Base-by-base conservation (phyloP, 2,329 filamentous ascomycete genomes). In the Aspergillus sp. region DNA sequence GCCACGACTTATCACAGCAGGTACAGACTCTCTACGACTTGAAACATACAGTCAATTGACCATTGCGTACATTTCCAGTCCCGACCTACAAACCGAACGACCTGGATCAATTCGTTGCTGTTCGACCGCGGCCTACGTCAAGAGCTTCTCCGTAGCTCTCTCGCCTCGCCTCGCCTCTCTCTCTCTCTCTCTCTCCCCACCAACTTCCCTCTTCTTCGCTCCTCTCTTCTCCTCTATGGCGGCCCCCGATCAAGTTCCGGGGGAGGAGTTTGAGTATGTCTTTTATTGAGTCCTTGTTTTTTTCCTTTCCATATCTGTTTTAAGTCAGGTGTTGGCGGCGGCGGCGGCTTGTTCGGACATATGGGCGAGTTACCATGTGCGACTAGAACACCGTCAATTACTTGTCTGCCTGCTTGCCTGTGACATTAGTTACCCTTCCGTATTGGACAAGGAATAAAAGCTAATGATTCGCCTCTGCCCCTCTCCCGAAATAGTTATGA, bases 401-500 rank as follows among this genome's bases (percentile, higher is more conserved):
- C 2, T 32, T 32, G 30, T 32, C 5, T 32, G 30, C 30, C 8
- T 32, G 30, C 19, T 19, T 19, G 19, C 19, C 19, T 19, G 19
- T 19, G 19, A 19, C 19, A 19, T 19, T 19, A 19, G 19, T 19
- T 19, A 19, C 19, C 19, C 19, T 19, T 19, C 19, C 19, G 19
- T 19, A 19, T 19, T 19, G 19, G 19, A 19, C 19, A 19, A 19
- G 19, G 19, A 19, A 19, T 19, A 19, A 19, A 19, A 19, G 19
- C 19, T 19, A 19, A 19, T 19, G 19, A 19, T 19, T 19, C 19
- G 19, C 19, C 19, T 1, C 19, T 46, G 29, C 44, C 33, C 38
- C 42, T 38, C 19, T 10, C 32, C 19, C 4, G 19, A 55, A 57
- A 52, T 64, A 84, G 81, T 73, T 97, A 97, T 79, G 91, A 97